Conservation (phyloP, 225 moss, liverwort and hornwort genomes). For the Antitrichia curtipendula region DNA sequence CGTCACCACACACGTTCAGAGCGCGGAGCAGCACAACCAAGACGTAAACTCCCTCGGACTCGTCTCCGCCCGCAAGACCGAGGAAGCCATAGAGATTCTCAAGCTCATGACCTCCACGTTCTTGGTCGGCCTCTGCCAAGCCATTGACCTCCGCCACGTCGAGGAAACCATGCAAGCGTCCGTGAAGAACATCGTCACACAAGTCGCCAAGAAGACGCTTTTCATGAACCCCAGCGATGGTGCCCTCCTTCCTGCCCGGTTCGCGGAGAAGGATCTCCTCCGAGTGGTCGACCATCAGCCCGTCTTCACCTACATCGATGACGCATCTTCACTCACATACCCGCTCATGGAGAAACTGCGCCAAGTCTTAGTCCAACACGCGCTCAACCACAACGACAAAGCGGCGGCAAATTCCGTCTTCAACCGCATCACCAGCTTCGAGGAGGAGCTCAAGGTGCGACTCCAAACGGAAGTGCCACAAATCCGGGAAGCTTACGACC, state of each 20-base stretch:
- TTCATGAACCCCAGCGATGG: conserved; percentile 2
- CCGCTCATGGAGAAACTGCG: conserved; percentile 52
- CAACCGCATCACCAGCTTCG: conserved; percentile 22
- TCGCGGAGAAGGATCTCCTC: conserved; percentile 51
- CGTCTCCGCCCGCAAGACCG: conserved; percentile 46
- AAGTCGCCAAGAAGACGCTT: conserved; percentile 50
- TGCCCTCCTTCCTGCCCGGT: not conserved
- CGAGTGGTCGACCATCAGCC: conserved; percentile 55
- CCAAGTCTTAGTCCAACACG: conserved; percentile 28
- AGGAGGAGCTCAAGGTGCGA: conserved; percentile 27
- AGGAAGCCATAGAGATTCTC: conserved; percentile 35
- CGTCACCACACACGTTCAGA: conserved; percentile 56
- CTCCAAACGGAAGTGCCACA: conserved; percentile 16
- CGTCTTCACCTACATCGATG: conserved; percentile 57
- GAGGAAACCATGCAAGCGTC: conserved; percentile 63
- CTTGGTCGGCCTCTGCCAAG: conserved; percentile 35
- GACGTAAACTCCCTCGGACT: conserved; percentile 57
- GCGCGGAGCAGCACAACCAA: conserved; percentile 62
- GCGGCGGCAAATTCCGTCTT: conserved; percentile 2
- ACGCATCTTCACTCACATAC: conserved; percentile 38
- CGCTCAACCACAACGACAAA: conserved; percentile 17
- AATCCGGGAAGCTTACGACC: conserved; percentile 23
- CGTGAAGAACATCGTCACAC: conserved; percentile 41
- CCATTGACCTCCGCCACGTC: conserved; percentile 54
- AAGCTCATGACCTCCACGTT: conserved; percentile 40